Conservation (phyloP, 345 rosid genomes). For the Aurinia saxatilis region DNA sequence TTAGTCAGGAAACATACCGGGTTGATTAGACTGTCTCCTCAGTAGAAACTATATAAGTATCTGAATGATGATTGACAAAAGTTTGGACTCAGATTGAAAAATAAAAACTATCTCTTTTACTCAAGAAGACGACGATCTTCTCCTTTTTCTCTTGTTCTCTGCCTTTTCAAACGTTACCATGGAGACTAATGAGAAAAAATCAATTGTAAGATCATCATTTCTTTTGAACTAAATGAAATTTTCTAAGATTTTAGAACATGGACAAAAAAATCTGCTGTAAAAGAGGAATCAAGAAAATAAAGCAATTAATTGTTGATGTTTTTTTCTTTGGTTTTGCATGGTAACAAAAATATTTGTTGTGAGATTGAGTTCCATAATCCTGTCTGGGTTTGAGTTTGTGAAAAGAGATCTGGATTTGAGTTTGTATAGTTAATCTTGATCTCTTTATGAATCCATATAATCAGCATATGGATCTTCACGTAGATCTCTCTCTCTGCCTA, state of each 20-base stretch:
- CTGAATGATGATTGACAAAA: background rate
- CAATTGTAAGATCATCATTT: background rate
- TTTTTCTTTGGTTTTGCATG: too few species aligned
- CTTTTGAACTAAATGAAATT: background rate
- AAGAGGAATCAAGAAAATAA: background rate
- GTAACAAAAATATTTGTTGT: too few species aligned
- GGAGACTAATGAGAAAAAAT: background rate
- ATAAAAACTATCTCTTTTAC: conserved; percentile 1
- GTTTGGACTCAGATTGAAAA: background rate
- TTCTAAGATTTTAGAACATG: background rate
- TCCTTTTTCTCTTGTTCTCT: background rate
- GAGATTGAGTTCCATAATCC: too few species aligned
- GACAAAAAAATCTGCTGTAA: background rate
- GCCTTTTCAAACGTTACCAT: background rate
- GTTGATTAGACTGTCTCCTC: background rate
- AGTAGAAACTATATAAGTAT: background rate
- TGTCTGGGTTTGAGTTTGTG: too few species aligned
- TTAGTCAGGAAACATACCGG: background rate
- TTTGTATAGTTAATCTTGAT: background rate
- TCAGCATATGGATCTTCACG: background rate
- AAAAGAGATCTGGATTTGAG: background rate
- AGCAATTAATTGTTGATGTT: too few species aligned
- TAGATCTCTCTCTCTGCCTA: background rate
- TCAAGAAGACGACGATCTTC: conserved; percentile 8
- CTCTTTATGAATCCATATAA: too few species aligned